Percentiles rank a stretch among this genome's conserved stretches.
Conservation (phyloP, 2,329 filamentous ascomycete genomes). For the Diaporthe aspalathi region DNA sequence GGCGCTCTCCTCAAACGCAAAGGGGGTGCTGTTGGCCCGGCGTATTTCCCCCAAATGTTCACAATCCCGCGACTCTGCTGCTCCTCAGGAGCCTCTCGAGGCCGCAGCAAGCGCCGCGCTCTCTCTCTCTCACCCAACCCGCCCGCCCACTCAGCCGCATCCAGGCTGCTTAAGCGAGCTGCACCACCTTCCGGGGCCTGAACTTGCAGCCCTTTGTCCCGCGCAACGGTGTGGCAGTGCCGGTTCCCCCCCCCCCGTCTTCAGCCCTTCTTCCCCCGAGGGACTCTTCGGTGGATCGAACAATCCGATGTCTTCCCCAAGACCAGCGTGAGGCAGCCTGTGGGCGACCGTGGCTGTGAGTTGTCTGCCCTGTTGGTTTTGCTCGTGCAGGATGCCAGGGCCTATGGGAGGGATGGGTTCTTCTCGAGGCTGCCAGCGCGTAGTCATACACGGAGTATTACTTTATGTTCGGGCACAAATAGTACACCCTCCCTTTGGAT, state of each 20-base stretch:
- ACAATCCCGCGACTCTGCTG: neutral
- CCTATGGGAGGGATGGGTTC: neutral
- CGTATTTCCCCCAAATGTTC: neutral
- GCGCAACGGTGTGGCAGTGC: neutral
- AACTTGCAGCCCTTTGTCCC: too few species aligned
- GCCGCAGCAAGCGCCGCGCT: conserved; percentile 19
- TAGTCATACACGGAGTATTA: neutral
- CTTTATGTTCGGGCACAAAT: neutral
- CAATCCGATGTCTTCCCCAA: conserved; percentile 8
- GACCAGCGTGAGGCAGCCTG: neutral
- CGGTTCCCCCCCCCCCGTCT: neutral
- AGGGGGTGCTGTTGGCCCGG: neutral
- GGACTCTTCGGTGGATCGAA: neutral
- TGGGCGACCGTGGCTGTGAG: too few species aligned
- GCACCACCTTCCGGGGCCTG: neutral
- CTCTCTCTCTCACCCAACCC: neutral
- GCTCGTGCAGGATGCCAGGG: neutral
- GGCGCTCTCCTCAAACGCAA: conserved; percentile 1
- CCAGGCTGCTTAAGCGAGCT: neutral
- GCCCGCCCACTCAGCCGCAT: neutral
- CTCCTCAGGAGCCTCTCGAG: neutral
- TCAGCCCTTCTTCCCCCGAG: too few species aligned
- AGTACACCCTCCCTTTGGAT: too few species aligned
- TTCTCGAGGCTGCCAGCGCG: neutral
- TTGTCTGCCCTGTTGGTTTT: neutral